Evolutionary conservation across 2,329 filamentous ascomycete genomes (phyloP).

Genomic region (Apiospora kogelbergensis): DNA sequence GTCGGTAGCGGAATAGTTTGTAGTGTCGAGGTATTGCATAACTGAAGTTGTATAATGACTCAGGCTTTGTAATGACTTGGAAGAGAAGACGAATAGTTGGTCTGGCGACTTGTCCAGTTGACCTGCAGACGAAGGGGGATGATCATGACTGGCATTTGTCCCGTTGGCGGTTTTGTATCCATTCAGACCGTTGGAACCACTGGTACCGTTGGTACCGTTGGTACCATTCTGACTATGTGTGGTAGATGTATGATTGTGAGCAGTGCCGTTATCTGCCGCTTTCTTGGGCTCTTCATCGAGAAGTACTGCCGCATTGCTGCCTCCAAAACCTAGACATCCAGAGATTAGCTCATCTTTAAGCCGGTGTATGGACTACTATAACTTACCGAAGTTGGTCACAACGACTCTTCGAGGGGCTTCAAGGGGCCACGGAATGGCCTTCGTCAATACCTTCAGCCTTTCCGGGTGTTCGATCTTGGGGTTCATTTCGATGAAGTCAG

Average conservation of each 20-base stretch:
- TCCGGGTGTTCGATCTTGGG: constrained; percentile 13
- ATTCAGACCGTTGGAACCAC: not conserved
- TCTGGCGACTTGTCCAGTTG: not conserved
- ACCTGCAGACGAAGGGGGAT: too few species aligned
- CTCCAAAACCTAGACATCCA: not conserved
- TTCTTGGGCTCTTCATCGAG: not conserved
- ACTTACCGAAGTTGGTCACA: not conserved
- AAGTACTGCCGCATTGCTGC: not conserved
- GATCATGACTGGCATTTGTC: too few species aligned
- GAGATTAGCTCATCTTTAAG: not conserved
- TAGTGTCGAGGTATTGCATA: not conserved
- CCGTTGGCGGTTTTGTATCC: too few species aligned
- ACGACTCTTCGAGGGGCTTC: not conserved
- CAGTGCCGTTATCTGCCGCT: too few species aligned
- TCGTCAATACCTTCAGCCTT: too few species aligned
- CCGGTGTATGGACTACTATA: not conserved
- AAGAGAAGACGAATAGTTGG: not conserved
- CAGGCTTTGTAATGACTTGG: not conserved
- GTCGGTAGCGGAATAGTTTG: constrained; percentile 12
- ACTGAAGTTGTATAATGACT: not conserved
- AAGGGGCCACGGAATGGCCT: not conserved
- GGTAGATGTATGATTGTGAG: not conserved
- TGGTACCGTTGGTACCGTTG: not conserved
- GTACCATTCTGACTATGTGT: not conserved
- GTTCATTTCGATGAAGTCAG: constrained; percentile 40